Conservation (phyloP, 2,329 filamentous ascomycete species). For the Aspergillus fumigatiaffinis region DNA sequence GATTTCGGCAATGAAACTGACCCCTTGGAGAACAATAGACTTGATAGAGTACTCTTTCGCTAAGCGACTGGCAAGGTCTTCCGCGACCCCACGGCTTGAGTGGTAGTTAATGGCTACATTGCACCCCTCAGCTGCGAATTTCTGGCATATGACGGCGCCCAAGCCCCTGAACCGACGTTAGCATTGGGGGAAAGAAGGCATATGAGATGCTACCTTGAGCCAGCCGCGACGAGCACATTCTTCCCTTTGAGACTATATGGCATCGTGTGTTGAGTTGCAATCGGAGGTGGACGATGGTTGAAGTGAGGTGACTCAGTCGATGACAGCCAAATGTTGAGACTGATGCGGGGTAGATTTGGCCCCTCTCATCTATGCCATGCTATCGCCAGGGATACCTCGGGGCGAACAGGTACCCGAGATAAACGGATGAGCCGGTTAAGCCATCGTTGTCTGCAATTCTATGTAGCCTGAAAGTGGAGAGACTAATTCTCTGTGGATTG, state of each 20-base stretch:
- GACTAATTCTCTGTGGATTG: no score
- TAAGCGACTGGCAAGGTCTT: conserved; percentile 44
- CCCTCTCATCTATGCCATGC: no score
- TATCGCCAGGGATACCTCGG: no score
- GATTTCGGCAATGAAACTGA: neutral
- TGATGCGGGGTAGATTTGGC: no score
- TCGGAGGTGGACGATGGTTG: no score
- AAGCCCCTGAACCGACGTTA: conserved; percentile 45
- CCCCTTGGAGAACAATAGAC: neutral
- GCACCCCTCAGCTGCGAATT: conserved; percentile 60
- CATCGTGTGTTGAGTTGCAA: neutral
- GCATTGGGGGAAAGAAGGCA: neutral
- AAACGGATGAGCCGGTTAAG: no score
- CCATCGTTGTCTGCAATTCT: no score
- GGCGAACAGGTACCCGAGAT: no score
- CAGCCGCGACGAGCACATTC: neutral
- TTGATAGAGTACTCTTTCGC: neutral
- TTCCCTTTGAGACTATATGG: neutral
- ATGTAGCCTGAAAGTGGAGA: no score
- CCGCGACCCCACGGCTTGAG: conserved; percentile 53
- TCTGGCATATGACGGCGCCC: conserved; percentile 59
- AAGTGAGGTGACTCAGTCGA: no score
- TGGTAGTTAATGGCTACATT: conserved; percentile 66
- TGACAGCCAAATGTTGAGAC: no score
- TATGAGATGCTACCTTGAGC: neutral